A percentile compares a stretch with the other conserved stretches of the same genome.
These are phyloP conservation scores for Cryptococcus sp. DNA, from an alignment of 1,284 basidiomycete genomes.

Conservation along the genomic window DNA sequence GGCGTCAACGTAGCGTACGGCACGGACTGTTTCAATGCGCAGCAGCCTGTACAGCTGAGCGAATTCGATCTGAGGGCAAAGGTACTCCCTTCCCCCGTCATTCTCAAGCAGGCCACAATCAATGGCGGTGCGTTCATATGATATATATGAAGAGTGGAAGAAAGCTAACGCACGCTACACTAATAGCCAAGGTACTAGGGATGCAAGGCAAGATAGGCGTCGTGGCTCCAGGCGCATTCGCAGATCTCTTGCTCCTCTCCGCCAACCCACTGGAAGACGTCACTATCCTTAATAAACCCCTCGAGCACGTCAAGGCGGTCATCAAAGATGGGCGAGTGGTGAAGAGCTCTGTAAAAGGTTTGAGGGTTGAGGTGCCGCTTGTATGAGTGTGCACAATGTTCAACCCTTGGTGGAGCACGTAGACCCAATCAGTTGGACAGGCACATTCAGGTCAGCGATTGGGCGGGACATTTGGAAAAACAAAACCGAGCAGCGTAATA, in stretches of 20 bases:
- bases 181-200: constrained; percentile 49
- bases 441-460: too few relatives aligned
- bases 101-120: constrained; percentile 57
- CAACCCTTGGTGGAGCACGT: not conserved
- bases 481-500: too few relatives aligned
- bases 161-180: too few relatives aligned
- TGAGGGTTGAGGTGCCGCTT: constrained; percentile 34
- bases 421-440: too few relatives aligned
- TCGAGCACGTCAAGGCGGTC: constrained; percentile 36
- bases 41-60: constrained; percentile 29
- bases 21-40: constrained; percentile 29
- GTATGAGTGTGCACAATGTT: constrained; percentile 12
- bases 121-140: constrained; percentile 43
- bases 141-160: not conserved
- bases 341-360: constrained; percentile 18
- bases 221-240: constrained; percentile 52
- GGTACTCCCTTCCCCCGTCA: constrained; percentile 50
- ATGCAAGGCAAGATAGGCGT: constrained; percentile 52
- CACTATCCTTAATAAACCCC: constrained; percentile 54
- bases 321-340: constrained; percentile 39
- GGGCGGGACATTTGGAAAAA: too few relatives aligned
- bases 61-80: constrained; percentile 54
- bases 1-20: constrained; percentile 37
- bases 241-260: constrained; percentile 56
- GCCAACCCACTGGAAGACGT: constrained; percentile 57